Evolutionary conservation across 2,329 filamentous ascomycete species (phyloP).

Genomic region (Periconia digitata): DNA sequence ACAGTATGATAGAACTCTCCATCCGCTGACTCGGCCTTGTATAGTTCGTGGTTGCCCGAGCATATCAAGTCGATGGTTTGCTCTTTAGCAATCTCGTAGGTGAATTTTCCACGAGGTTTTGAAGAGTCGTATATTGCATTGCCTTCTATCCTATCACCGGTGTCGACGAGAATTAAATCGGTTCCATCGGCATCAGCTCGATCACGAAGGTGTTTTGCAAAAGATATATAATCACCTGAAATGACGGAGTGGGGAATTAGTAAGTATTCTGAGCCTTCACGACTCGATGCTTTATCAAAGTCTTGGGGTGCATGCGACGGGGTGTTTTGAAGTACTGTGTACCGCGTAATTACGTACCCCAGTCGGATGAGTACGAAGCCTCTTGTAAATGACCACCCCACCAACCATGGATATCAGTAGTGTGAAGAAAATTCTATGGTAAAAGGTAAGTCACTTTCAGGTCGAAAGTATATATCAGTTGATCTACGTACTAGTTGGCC

Average conservation of each 20-base stretch:
- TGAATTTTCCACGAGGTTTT: slow-evolving; percentile 82
- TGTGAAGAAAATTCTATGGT: not conserved
- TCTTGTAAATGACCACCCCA: slow-evolving; percentile 90
- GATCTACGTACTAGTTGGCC: slow-evolving; percentile 92
- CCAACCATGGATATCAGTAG: slow-evolving; percentile 87
- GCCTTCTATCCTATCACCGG: slow-evolving; percentile 88
- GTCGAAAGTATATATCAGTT: too few relatives aligned
- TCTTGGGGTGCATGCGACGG: too few relatives aligned
- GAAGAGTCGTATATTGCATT: slow-evolving; percentile 94
- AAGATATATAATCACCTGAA: slow-evolving; percentile 95
- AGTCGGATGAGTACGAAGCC: slow-evolving; percentile 90
- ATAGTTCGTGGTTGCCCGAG: slow-evolving; percentile 93
- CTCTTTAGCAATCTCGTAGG: slow-evolving; percentile 81
- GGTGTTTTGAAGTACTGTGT: too few relatives aligned
- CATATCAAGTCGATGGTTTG: slow-evolving; percentile 83
- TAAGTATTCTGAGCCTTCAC: too few relatives aligned
- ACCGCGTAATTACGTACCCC: too few relatives aligned
- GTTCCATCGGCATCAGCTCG: slow-evolving; percentile 76
- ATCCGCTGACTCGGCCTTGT: slow-evolving; percentile 75
- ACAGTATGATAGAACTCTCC: slow-evolving; percentile 79
- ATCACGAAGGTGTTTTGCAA: slow-evolving; percentile 77
- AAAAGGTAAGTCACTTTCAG: too few relatives aligned
- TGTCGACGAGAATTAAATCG: slow-evolving; percentile 92
- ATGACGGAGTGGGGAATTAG: too few relatives aligned
- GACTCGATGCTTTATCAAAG: too few relatives aligned